A percentile compares a stretch with the other conserved stretches of the same genome.
These are phyloP conservation scores for Tetracentron sinense DNA, from an alignment of 164 flowering plant species.

Conservation along the genomic window DNA sequence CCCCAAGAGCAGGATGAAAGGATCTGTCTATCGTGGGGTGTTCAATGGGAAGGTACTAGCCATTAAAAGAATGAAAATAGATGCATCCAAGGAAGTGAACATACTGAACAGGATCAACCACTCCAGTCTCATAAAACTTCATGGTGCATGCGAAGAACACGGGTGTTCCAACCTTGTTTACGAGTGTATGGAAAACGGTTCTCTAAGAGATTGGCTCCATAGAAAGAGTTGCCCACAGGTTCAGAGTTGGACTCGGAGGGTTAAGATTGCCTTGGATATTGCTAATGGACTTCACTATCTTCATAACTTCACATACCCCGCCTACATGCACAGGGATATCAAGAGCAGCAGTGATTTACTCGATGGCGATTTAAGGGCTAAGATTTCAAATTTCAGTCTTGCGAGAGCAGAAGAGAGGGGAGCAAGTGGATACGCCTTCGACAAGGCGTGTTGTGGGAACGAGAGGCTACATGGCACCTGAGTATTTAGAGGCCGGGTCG, in stretches of 20 bases:
- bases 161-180: constrained; percentile 46
- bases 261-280: no score
- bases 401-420: constrained; percentile 32
- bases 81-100: no score
- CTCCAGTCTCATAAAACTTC: constrained; percentile 53
- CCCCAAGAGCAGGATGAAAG: constrained; percentile 38
- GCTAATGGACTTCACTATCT: no score
- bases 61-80: constrained; percentile 34
- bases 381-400: constrained; percentile 54
- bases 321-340: constrained; percentile 51
- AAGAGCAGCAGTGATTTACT: constrained; percentile 52
- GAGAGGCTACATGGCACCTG: constrained; percentile 53
- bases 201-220: constrained; percentile 49
- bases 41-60: constrained; percentile 35
- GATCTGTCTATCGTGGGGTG: constrained; percentile 47
- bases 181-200: no score
- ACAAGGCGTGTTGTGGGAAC: constrained; percentile 32
- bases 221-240: constrained; percentile 7
- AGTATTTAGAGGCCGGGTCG: constrained; percentile 28
- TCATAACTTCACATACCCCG: constrained; percentile 53
- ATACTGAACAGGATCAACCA: constrained; percentile 57
- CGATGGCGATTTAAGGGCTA: constrained; percentile 42
- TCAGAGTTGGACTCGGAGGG: no score
- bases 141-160: constrained; percentile 38
- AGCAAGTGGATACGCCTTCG: background rate